Evolutionary conservation across 176 grass and related monocot genomes (phyloP), one percentile per base, ranked within the genome.

Genomic region (Metroxylon sagu): DNA sequence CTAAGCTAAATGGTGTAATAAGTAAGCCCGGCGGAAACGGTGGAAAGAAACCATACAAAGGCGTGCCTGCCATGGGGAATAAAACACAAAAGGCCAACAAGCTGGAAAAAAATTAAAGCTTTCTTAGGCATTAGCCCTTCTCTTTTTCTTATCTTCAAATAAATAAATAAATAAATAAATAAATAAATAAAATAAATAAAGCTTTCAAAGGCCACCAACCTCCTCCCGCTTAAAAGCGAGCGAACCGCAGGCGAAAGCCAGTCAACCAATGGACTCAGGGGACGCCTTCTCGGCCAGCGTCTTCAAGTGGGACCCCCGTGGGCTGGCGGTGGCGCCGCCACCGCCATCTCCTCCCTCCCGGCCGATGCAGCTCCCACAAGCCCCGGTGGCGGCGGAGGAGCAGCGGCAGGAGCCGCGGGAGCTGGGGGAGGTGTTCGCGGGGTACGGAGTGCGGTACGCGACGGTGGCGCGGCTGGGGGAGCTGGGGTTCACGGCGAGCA

Each of bases 401-500:
- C 53, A 19, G 53, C 53, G 21, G 53, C 17, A 19, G 52, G 53
- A 62, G 59, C 78, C 78, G 10, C 53, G 73, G 39, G 79, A 82
- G 14, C 73, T 82, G 59, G 79, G 66, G 4, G 67, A 82, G 72
- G 73, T 82, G 26, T 68, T 82, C 16, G 55, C 63, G 2, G 73
- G 79, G 19, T 76, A 61, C 18, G 79, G 79, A 1, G 79, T 82
- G 14, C 73, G 79, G 17, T 82, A 82, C 21, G 65, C 79, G 21
- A 82, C 79, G 27, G 69, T 82, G 60, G 79, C 30, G 39, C 61
- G 79, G 16, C 76, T 82, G 6, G 79, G 79, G 2, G 72, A 82
- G 52, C 73, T 82, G 16, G 79, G 79, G 15, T 82, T 82, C 73
- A 82, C 79, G 52, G 74, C 79, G 18, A 71, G 59, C 54, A 82